Base-by-base conservation (phyloP, 2,329 filamentous ascomycete genomes). In the Thelonectria blattea region DNA sequence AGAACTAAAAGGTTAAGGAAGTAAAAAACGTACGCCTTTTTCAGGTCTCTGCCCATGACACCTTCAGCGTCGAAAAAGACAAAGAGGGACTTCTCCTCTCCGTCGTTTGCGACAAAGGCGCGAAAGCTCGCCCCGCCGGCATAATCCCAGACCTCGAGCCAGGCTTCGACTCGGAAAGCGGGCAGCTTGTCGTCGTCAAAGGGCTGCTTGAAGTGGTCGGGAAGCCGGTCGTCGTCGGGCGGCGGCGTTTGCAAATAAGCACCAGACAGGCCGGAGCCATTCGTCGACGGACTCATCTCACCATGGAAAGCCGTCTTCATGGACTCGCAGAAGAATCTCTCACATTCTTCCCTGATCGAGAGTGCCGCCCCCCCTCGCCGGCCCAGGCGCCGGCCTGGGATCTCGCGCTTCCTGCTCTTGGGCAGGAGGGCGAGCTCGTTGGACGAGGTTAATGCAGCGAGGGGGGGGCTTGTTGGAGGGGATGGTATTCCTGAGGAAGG, bases 321-420 rank as follows among this genome's bases (percentile, higher is more conserved):
- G 86, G 89, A 90, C 90, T 94, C 92, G 83, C 93, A 97, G 88
- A 97, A 96, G 90, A 97, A 94, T 86, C 93, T 97, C 93, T 97
- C 93, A 97, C 93, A 96, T 92, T 97, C 93, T 93, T 91, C 93
- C 91, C 91, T 93, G 86, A 97, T 96, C 83, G 89, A 89, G 81
- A 91, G 88, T 91, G 92, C 88, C 89, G 93, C 93, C 92, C 93
- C 93, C 91, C 91, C 91, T 90, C 85, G 85, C 76, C 85, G 83
- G 76, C 80, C 79, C 75, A 77, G 75, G 73, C 74, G 74, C 67
- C 71, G 71, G 71, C 74, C 75, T 71, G 76, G 75, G 69, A 74
- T 75, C 65, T 78, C 77, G 72, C 75, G 75, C 73, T 75, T 79
- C 73, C 76, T 77, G 73, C 77, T 77, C 78, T 88, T 88, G 69